Base-by-base conservation (phyloP, 164 flowering plant species). In the Euptelea pleiosperma region DNA sequence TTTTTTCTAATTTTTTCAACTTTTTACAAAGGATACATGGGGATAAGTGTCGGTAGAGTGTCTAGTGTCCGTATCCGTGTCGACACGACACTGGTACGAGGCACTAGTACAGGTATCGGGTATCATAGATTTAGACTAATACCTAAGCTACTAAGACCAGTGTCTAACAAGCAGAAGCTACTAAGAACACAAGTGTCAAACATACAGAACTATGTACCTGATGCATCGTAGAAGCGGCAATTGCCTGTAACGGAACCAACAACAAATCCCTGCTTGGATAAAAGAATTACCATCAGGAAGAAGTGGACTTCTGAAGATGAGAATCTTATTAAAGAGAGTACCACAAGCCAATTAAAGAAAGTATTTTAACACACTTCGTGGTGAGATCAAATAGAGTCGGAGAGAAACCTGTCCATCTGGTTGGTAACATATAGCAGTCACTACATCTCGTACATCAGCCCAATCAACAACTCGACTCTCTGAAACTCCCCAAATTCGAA, bases 381-480 rank as follows among this genome's bases (percentile, higher is more conserved):
- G n/a, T n/a, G n/a, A n/a, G n/a, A n/a, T n/a, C n/a, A n/a, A n/a
- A n/a, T 15, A 40, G 37, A 30, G 21, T 54, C 2, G 26, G 41
- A 55, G 29, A 11, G 24, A 39, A 37, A 91, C 97, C 52, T 81
- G 76, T 29, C 90, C 98, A 73, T 83, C 76, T 18, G 90, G 94
- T 54, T 70, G 85, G 67, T 91, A 91, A 55, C 83, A 76, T 59
- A 85, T 53, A 11, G 96, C 92, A 46, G 93, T 80, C 28, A 89
- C 74, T 40, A 76, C 73, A 54, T 84, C 93, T 18, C 78, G 74
- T 0, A 69, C 70, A 72, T 87, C 87, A 33, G 80, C 79, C 98
- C 98, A 91, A 63, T 85, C 85, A 52, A 85, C 85, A 28, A 92
- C 98, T 55, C 85, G 72, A 48, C 70, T 61, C 40, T 74, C 81